Conservation (phyloP, 2,329 filamentous ascomycete species). For the Ophiosphaerella narmari region DNA sequence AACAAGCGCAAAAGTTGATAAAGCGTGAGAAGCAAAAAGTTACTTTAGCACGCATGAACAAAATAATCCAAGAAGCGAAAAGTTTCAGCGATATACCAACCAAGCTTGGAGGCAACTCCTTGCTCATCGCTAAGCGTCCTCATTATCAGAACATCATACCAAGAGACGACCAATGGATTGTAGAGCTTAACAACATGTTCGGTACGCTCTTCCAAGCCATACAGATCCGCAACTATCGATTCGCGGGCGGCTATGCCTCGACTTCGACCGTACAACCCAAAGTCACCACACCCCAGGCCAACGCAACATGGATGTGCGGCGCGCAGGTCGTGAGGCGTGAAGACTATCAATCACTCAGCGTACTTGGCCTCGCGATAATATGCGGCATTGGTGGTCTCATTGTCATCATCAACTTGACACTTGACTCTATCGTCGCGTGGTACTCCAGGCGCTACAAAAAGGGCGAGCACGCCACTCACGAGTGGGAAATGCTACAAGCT, state of each 20-base stretch:
- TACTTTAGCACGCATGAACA: neutral
- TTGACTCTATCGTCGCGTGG: conserved; percentile 1
- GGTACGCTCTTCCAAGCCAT: neutral
- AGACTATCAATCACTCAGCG: conserved; percentile 1
- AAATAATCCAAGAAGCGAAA: neutral
- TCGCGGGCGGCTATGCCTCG: neutral
- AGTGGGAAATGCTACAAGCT: conserved; percentile 1
- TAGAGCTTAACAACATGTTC: neutral
- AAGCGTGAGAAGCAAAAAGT: neutral
- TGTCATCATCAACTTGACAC: neutral
- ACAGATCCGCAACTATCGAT: conserved; percentile 1
- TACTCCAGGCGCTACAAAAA: neutral
- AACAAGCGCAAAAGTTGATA: neutral
- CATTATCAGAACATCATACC: neutral
- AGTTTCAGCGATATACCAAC: neutral
- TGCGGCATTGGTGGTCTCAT: neutral
- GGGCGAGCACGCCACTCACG: neutral
- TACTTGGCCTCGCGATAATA: neutral
- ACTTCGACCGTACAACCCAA: neutral
- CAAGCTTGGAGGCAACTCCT: neutral
- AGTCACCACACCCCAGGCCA: neutral
- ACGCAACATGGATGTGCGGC: conserved; percentile 3
- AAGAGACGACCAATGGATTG: neutral
- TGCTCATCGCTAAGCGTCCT: neutral
- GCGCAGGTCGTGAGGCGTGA: neutral